A percentile compares a stretch with the other conserved stretches of the same genome.
Evolutionary conservation across 495 filamentous ascomycete species (phyloP).

Genomic region (Hypoxylon subgilvum): DNA sequence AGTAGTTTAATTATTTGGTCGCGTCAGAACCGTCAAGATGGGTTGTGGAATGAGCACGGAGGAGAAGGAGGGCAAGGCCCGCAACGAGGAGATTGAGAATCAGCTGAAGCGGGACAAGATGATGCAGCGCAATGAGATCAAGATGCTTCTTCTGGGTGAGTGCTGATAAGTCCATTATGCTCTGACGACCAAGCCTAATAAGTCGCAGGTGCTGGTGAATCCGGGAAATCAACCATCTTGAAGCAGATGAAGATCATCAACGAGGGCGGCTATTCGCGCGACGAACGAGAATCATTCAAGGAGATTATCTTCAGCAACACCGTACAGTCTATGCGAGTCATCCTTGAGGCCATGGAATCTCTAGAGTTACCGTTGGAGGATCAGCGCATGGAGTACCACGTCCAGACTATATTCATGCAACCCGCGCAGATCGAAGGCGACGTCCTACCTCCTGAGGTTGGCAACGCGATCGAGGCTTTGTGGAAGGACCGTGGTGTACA

Average conservation of each 20-base stretch:
- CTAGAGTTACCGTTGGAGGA: conserved; percentile 89
- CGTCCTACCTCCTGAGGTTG: conserved; percentile 90
- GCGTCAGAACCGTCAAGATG: conserved; percentile 69
- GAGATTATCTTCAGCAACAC: conserved; percentile 99
- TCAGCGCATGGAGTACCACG: conserved; percentile 85
- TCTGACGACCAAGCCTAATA: conserved; percentile 31
- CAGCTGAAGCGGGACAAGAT: conserved; percentile 94
- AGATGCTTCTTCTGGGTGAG: conserved; percentile 97
- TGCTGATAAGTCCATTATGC: conserved; percentile 19
- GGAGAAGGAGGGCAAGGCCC: conserved; percentile 99
- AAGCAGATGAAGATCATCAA: conserved; percentile 99
- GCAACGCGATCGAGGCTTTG: conserved; percentile 86
- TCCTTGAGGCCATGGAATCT: conserved; percentile 94
- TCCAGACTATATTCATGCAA: conserved; percentile 96
- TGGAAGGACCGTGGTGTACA: conserved; percentile 97
- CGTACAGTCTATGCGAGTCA: conserved; percentile 94
- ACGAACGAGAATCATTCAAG: conserved; percentile 84
- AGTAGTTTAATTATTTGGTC: conserved; percentile 31
- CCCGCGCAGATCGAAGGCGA: conserved; percentile 95
- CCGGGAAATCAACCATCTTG: conserved; percentile 97
- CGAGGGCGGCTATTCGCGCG: conserved; percentile 78
- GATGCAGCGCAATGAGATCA: conserved; percentile 96
- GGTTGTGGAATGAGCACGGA: conserved; percentile 99
- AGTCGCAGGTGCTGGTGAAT: conserved; percentile 90
- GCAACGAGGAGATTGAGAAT: conserved; percentile 99